Base-by-base conservation (phyloP, 805 yeast species). In the Ogataea sp. region DNA sequence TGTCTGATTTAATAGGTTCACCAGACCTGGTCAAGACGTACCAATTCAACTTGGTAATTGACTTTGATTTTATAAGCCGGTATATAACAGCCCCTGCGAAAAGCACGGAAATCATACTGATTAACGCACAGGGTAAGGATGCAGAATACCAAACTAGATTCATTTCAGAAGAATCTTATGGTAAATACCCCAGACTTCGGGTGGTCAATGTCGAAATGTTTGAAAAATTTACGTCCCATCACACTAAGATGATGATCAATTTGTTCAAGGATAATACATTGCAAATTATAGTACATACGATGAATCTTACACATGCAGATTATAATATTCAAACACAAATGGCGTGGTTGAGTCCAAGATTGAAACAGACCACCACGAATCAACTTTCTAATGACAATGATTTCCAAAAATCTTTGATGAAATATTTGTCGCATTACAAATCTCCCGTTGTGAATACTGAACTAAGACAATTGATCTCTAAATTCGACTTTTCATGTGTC, bases 201-300 rank as follows among this genome's bases (percentile, higher is more conserved):
- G 60, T 65, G 63, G 58, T 62, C 6, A 21, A 33, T 16, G 35
- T 32, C n/a, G n/a, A 20, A 17, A 32, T 32, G 35, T 9, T 6
- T 6, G 17, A 14, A 3, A 66, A 59, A 16, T 71, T 45, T 48
- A 58, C 73, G 0, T 63, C 70, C 3, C 88, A 82, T 53, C 90
- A 82, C 53, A 69, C 85, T 1, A 82, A 82, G 51, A 59, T 81
- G 71, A 75, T 81, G 67, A 59, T 82, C 13, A 80, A 80, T 49
- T 60, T 70, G 41, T 77, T 65, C 48, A 52, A 52, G 2, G 73
- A 73, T 44, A 61, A 59, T 15, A 56, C 68, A 0, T 55, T 69
- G 25, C 78, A 73, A 49, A 54, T 82, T 0, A 74, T 73, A 18
- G 59, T 81, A 20, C 73, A 80, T 54, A 74, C 86, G 1, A 69